Evolutionary conservation across 371 early-diverging fungal genomes (phyloP), one percentile per base, ranked within the genome.

Genomic region (Apophysomyces sp.): DNA sequence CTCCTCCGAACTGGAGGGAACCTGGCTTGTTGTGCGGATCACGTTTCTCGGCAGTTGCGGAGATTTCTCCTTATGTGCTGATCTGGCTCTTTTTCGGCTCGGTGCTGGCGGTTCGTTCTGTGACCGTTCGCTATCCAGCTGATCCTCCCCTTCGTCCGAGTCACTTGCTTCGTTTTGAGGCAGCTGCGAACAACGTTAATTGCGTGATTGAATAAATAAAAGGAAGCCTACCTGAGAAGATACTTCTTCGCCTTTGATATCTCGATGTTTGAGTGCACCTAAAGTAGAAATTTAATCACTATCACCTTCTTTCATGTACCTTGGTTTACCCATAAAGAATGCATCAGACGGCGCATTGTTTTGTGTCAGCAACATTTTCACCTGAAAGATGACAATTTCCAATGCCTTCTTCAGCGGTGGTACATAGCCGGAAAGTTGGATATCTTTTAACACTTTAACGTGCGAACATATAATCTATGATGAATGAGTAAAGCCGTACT

Each of bases 381-480:
- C 92, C 63, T 89, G 82, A 67, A 88, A 91, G 16, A 94, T 73
- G 7, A 94, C 81, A 34, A 70, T 81, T 69, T 94, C 94, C 61
- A 94, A 70, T 12, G 86, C 82, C 54, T 86, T 86, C 59, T 87
- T 88, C 51, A 88, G 74, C 2, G 83, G 75, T 11, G 94, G 94
- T 0, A 94, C 93, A 65, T 83, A 80, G 0, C 81, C 66, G 27
- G 89, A 74, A 28, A 92, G 63, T 24, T 63, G 52, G 0, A 81
- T 71, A 60, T 92, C 92, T 60, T 84, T 86, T 5, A 78, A 67
- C 2, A 84, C 89, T 66, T 94, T 94, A 32, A 87, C 89, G 68
- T 93, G 92, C 16, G 87, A 86, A 58, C 94, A 94, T 26, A 94
- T 86, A 54, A 76, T 86, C 85, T 89, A 74, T 32, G 1, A 55